Conservation (phyloP, 2,329 filamentous ascomycete genomes). For the Epicoccum sorghinum region DNA sequence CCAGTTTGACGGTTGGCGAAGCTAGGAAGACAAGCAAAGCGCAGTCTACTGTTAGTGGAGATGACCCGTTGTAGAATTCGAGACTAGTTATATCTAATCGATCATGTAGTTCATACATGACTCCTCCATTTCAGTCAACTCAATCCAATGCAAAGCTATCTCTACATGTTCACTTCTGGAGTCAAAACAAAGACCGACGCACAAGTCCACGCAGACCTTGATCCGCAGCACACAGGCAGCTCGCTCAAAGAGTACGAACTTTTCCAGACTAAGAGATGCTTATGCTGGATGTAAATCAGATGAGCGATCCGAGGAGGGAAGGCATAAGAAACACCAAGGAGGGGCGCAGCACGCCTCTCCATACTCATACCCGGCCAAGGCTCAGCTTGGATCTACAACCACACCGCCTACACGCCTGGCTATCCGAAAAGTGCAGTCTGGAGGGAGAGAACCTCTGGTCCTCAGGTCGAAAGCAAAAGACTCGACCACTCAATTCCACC, state of each 20-base stretch:
- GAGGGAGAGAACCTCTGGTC: no score
- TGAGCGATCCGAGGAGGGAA: no score
- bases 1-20: background rate
- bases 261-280: background rate
- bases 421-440: no score
- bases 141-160: background rate
- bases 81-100: slow-evolving; percentile 4
- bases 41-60: background rate
- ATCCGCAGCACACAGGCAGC: background rate
- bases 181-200: background rate
- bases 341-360: no score
- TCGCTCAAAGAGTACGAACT: slow-evolving; percentile 1
- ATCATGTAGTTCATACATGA: slow-evolving; percentile 2
- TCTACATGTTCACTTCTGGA: background rate
- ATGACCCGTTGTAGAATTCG: background rate
- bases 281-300: background rate
- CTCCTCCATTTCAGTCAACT: background rate
- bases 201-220: background rate
- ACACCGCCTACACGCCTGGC: no score
- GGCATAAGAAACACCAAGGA: no score
- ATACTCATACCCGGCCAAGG: no score
- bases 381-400: no score
- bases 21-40: background rate
- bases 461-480: no score
- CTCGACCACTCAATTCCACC: no score